Base-by-base conservation (phyloP, 495 filamentous ascomycete genomes). In the Neurospora sp. region DNA sequence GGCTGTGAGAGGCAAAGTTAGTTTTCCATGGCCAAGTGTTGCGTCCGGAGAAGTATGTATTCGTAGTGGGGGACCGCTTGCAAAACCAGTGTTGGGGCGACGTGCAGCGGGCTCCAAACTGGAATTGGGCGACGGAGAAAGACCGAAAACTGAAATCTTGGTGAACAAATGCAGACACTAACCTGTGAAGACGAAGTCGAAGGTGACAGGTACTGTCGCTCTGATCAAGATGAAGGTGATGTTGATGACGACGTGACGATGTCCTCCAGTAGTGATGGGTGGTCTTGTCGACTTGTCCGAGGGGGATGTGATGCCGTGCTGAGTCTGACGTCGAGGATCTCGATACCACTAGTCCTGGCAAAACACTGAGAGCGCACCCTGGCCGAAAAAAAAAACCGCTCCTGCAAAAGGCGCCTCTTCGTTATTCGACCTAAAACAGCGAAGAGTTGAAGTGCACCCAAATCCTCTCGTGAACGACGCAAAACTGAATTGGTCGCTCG, bases 401-500 rank as follows among this genome's bases (percentile, higher is more conserved):
- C 75, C 72, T 70, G 46, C n/a, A 69, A 66, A 53, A 61, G 69
- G 68, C 71, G 46, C 69, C 69, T 71, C 72, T 42, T 72, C 46
- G 40, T 42, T 70, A 72, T 69, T 74, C 77, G 74, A 78, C 70
- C 70, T 20, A 69, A 69, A 69, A 41, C 72, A 77, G 74, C 70
- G 76, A 77, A 75, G 73, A 76, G 68, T 41, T 72, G 70, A 72
- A 76, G 69, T 41, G 68, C 71, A 78, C 71, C 77, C 72, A 76
- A 80, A 82, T 78, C 76, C 78, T 71, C 71, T 73, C 71, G 72
- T 74, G 76, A 80, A 81, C 80, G 76, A 81, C 79, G 73, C 80
- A 82, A 82, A 82, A 82, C 61, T 76, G 78, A 82, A 82, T 82
- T 82, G 80, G 80, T 76, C 80, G 79, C 73, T 76, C 75, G 79